Percentiles rank a stretch among this genome's conserved stretches.
phyloP scores from a whole-genome alignment of 768 basidiomycete species.

The Tricholoma flavovirens region DNA sequence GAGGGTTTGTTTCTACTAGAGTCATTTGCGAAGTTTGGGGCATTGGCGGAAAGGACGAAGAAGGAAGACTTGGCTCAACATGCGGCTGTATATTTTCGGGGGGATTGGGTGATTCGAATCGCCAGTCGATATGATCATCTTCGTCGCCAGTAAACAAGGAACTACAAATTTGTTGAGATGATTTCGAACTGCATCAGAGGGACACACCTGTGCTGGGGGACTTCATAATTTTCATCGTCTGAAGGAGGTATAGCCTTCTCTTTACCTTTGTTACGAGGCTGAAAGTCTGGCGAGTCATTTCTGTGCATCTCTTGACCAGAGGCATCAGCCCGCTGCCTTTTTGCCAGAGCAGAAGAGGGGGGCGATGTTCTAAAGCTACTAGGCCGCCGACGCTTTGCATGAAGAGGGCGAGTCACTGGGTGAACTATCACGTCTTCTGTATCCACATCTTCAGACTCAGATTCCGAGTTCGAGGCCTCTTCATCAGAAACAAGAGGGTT shows the following conservation, averaged over 20 bases:
- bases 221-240: not conserved
- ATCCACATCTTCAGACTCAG: not conserved
- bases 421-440: not conserved
- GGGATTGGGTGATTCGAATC: not conserved
- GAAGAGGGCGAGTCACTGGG: not conserved
- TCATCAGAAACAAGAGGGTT: not conserved
- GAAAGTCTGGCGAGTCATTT: not conserved
- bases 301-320: not conserved
- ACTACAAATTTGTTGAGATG: not conserved
- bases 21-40: constrained; percentile 14
- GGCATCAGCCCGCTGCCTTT: not conserved
- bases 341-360: not conserved
- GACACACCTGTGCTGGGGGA: not conserved
- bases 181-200: not conserved
- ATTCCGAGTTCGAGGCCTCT: not conserved
- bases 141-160: not conserved
- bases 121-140: not conserved
- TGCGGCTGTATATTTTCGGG: not conserved
- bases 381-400: not conserved
- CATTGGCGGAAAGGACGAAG: not conserved
- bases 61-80: not conserved
- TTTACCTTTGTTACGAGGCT: not conserved
- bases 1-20: constrained; percentile 5
- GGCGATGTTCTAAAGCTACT: not conserved
- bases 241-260: not conserved